Percentiles rank a stretch among this genome's conserved stretches.
These are phyloP conservation scores for Bocquillonia castaneifolia DNA, from an alignment of 441 rosid genomes.

Conservation along the genomic window DNA sequence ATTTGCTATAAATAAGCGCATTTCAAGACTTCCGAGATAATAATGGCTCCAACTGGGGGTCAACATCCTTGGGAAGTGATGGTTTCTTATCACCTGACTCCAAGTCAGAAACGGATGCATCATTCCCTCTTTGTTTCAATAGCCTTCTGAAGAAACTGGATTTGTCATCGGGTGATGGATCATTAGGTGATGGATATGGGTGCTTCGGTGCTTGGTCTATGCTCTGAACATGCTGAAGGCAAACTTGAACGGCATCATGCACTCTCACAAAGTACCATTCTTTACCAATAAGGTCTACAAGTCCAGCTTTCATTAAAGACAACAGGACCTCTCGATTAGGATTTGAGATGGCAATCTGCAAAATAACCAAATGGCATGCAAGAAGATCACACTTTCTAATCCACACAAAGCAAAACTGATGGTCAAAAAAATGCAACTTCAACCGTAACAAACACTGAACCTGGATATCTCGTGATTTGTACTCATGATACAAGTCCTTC, in stretches of 20 bases:
- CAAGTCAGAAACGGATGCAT: slow-evolving; percentile 36
- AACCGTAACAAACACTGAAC: slow-evolving; percentile 22
- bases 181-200: slow-evolving; percentile 26
- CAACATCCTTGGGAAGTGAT: slow-evolving; percentile 12
- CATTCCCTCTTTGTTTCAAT: slow-evolving; percentile 37
- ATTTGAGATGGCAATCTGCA: slow-evolving; percentile 82
- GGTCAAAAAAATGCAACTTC: neutral
- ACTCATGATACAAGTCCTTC: slow-evolving; percentile 70
- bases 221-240: slow-evolving; percentile 77
- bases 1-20: neutral
- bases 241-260: slow-evolving; percentile 93
- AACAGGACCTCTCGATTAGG: slow-evolving; percentile 74
- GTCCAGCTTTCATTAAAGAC: slow-evolving; percentile 66
- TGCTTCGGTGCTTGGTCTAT: slow-evolving; percentile 30
- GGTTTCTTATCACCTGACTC: slow-evolving; percentile 43
- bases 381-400: neutral
- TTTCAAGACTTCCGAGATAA: slow-evolving; percentile 37
- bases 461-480: slow-evolving; percentile 65
- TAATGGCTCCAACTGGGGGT: slow-evolving; percentile 55
- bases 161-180: slow-evolving; percentile 32
- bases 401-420: neutral
- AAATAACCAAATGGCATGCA: slow-evolving; percentile 4
- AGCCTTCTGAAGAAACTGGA: slow-evolving; percentile 44
- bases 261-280: slow-evolving; percentile 95
- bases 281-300: slow-evolving; percentile 77